Percentiles rank a stretch among this genome's conserved stretches.
phyloP scores from a whole-genome alignment of 1,139 yeast genomes.

The Komagataea norvegica region DNA sequence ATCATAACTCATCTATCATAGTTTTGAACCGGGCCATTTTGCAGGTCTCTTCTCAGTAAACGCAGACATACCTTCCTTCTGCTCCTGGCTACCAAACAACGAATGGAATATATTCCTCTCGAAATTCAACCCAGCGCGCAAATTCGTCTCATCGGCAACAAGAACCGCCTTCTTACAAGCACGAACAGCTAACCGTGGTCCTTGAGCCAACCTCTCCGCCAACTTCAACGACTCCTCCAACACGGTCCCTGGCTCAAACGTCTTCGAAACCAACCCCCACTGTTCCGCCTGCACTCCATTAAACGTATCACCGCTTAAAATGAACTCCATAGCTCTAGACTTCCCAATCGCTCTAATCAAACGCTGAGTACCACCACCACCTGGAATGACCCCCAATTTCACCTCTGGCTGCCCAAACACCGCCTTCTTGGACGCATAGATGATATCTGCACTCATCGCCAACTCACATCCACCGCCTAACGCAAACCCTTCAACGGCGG shows the following conservation, averaged over 20 bases:
- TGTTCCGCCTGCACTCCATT: slow-evolving; percentile 41
- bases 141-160: slow-evolving; percentile 34
- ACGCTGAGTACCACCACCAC: slow-evolving; percentile 51
- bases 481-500: slow-evolving; percentile 50
- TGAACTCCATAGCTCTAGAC: slow-evolving; percentile 43
- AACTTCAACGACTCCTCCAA: slow-evolving; percentile 42
- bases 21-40: too few relatives aligned
- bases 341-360: slow-evolving; percentile 44
- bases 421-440: slow-evolving; percentile 47
- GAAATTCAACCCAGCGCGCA: slow-evolving; percentile 37
- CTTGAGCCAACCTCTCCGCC: slow-evolving; percentile 38
- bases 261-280: slow-evolving; percentile 45
- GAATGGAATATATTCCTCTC: slow-evolving; percentile 43
- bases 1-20: too few relatives aligned
- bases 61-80: slow-evolving; percentile 48
- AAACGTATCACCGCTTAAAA: slow-evolving; percentile 43
- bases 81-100: slow-evolving; percentile 42
- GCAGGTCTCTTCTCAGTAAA: slow-evolving; percentile 44
- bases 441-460: slow-evolving; percentile 47
- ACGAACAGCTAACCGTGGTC: slow-evolving; percentile 40
- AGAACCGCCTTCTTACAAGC: slow-evolving; percentile 45
- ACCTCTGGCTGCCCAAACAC: slow-evolving; percentile 51
- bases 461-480: slow-evolving; percentile 53
- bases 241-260: slow-evolving; percentile 36
- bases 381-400: slow-evolving; percentile 48